Evolutionary conservation across 768 basidiomycete genomes (phyloP), one percentile per base, ranked within the genome.

Genomic region (Pulveroboletus sp.): DNA sequence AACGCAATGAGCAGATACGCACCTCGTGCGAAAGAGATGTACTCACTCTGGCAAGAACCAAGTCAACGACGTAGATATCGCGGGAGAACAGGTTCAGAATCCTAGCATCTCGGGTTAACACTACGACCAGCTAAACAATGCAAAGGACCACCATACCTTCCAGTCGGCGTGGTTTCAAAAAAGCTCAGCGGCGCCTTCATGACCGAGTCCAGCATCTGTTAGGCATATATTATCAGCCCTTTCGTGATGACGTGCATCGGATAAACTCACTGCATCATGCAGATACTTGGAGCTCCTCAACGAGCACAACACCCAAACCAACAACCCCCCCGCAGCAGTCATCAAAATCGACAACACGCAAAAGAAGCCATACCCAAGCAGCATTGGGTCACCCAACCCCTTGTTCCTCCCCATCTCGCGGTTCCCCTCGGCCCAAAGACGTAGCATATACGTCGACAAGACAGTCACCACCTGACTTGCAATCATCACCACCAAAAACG

Each of bases 71-170:
- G 59, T 89, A 90, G 14, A 79, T 82, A 58, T 98, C 95, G 3
- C 92, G 82, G 4, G 90, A 90, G 69, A 97, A 97, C 23, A 97
- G 66, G 67, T 97, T 97, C 43, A 97, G 64, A 45, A 94, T 87
- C 9, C 92, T 89, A 46, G 1, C 3, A 6, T 40, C 14, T 39
- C 2, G 7, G 9, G 29, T 48, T 14, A 55, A 34, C 23, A 14
- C 13, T 5, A 11, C 20, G 40, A 31, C 13, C 31, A n/a, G 24
- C 2, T 16, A 31, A 23, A 45, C 4, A 39, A 21, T 6, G 1
- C 9, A 21, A 43, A 17, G 12, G n/a, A 17, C 16, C 10, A 31
- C 51, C 75, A 42, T 56, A 87, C 87, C 87, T 79, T 55, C 92
- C 92, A 14, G 80, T 84, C 2, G 93, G 94, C 0, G 93, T 97